Evolutionary conservation across 208 protist species (phyloP).

Genomic region (Acanthamoeba quina): DNA sequence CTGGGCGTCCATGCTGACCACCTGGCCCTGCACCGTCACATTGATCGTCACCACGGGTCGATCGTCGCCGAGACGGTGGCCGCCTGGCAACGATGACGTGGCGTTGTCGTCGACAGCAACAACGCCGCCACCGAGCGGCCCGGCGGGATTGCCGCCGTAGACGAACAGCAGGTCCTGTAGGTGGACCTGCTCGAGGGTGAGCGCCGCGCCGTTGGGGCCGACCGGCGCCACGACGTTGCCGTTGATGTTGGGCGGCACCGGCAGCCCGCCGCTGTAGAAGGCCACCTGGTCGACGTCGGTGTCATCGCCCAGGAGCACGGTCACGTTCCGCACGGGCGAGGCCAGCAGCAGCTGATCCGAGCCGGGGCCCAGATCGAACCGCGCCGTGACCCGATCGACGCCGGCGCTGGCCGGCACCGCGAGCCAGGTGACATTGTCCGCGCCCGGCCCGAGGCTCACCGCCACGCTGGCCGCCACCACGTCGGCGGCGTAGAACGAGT

Average conservation of each 20-base stretch:
- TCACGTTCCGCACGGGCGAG: slow-evolving; percentile 20
- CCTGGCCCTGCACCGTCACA: slow-evolving; percentile 27
- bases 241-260: slow-evolving; percentile 17
- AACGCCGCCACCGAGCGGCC: neutral
- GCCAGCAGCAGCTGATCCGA: neutral
- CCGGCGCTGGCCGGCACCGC: neutral
- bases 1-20: slow-evolving; percentile 13
- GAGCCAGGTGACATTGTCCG: slow-evolving; percentile 37
- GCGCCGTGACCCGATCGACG: neutral
- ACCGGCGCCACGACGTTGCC: slow-evolving; percentile 33
- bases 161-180: slow-evolving; percentile 38
- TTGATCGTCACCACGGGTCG: slow-evolving; percentile 50
- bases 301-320: slow-evolving; percentile 36
- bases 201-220: neutral
- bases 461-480: neutral
- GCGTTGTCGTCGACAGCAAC: neutral
- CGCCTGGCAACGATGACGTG: neutral
- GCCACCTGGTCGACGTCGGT: slow-evolving; percentile 19
- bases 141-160: slow-evolving; percentile 37
- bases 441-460: slow-evolving; percentile 40
- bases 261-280: slow-evolving; percentile 12
- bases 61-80: neutral
- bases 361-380: slow-evolving; percentile 28
- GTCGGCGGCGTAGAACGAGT: slow-evolving; percentile 26
- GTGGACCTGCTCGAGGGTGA: slow-evolving; percentile 11